Evolutionary conservation across 306 rosid genomes (phyloP).

Genomic region (Inga laurina): DNA sequence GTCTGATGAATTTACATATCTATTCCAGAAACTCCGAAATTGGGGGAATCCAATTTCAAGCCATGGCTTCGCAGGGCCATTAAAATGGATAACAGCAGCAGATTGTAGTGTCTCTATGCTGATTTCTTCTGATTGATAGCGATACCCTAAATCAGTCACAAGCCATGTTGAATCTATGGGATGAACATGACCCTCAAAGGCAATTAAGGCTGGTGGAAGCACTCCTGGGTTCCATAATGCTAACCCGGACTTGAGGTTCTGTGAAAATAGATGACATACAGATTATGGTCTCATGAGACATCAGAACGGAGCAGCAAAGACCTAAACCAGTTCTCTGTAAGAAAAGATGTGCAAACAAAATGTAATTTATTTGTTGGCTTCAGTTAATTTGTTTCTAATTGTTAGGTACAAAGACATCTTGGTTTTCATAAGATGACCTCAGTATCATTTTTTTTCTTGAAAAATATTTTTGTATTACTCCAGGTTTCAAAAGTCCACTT

Average conservation of each 20-base stretch:
- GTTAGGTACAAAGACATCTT: neutral
- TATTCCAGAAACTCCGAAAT: conserved; percentile 70
- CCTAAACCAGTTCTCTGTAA: neutral
- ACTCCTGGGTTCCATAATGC: conserved; percentile 75
- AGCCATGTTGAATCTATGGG: conserved; percentile 70
- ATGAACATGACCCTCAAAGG: conserved; percentile 69
- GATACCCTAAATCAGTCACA: conserved; percentile 67
- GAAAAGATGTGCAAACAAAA: neutral
- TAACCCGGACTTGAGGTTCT: conserved; percentile 63
- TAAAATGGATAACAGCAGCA: conserved; percentile 76
- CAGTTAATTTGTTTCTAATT: neutral
- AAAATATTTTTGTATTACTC: neutral
- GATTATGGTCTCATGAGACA: neutral
- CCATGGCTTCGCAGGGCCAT: conserved; percentile 96
- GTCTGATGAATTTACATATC: conserved; percentile 67
- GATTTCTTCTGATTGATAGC: conserved; percentile 43
- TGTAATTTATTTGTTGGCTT: neutral
- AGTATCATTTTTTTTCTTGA: neutral
- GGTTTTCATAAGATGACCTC: neutral
- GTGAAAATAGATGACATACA: conserved; percentile 19
- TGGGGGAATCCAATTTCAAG: conserved; percentile 76
- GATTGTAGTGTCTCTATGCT: conserved; percentile 46
- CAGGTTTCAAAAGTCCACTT: neutral
- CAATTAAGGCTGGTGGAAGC: conserved; percentile 66
- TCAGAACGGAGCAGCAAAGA: neutral